A percentile compares a stretch with the other conserved stretches of the same genome.
Evolutionary conservation across 2,329 filamentous ascomycete genomes (phyloP).

Genomic region (Teratosphaeria viscida): DNA sequence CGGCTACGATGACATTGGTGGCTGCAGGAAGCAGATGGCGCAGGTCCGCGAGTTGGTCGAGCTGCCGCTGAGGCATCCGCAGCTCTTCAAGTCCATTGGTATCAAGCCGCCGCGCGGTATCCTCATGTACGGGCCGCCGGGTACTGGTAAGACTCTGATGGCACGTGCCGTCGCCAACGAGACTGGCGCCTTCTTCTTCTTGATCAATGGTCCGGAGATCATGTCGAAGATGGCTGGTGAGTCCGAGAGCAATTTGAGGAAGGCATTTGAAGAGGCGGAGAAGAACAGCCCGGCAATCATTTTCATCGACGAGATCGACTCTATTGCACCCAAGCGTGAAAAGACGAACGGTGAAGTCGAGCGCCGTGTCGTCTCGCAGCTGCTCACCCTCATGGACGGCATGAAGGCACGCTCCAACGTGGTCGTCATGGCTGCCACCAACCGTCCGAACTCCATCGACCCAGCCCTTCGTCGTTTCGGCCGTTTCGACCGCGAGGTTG

Average conservation of each 20-base stretch:
- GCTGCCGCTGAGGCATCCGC: constrained; percentile 88
- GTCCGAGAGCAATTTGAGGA: constrained; percentile 93
- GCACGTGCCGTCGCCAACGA: constrained; percentile 97
- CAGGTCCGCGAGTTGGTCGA: constrained; percentile 99
- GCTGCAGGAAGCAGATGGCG: constrained; percentile 99
- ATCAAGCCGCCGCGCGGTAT: constrained; percentile 99
- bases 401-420: constrained; percentile 99
- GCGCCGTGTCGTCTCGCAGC: constrained; percentile 94
- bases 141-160: constrained; percentile 99
- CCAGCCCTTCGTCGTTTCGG: constrained; percentile 95
- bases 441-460: constrained; percentile 97
- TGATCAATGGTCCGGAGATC: constrained; percentile 98
- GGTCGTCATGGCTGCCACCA: constrained; percentile 98
- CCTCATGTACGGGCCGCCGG: constrained; percentile 82
- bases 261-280: constrained; percentile 99
- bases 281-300: constrained; percentile 99
- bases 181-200: constrained; percentile 97
- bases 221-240: constrained; percentile 99
- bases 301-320: constrained; percentile 99
- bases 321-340: constrained; percentile 97
- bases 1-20: constrained; percentile 98
- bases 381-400: constrained; percentile 95
- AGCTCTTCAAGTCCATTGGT: constrained; percentile 99
- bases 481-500: constrained; percentile 97
- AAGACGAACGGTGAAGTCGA: constrained; percentile 99